A percentile compares a stretch with the other conserved stretches of the same genome.
Conservation (phyloP, 164 flowering plant genomes). For the Tetrastigma voinierianum region DNA sequence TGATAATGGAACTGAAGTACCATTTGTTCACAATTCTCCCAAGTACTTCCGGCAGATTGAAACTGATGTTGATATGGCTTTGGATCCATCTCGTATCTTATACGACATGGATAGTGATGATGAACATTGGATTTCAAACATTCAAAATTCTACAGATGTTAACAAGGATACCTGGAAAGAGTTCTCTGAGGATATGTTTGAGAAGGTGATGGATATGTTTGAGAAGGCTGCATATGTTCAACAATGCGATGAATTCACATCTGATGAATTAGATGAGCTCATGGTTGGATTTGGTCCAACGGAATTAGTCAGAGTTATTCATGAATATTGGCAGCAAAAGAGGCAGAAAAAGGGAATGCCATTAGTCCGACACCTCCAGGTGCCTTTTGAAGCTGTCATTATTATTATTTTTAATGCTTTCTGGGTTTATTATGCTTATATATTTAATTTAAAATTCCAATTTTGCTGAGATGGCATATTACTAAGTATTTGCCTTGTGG, state of each 20-base stretch:
- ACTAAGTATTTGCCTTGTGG: too few species aligned
- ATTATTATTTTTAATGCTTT: not conserved
- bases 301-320: slow-evolving; percentile 45
- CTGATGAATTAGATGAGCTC: slow-evolving; percentile 64
- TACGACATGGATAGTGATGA: slow-evolving; percentile 99
- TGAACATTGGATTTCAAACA: slow-evolving; percentile 62
- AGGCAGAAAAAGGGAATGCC: slow-evolving; percentile 78
- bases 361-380: slow-evolving; percentile 94
- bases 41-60: slow-evolving; percentile 74
- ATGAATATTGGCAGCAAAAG: slow-evolving; percentile 79
- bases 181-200: slow-evolving; percentile 73
- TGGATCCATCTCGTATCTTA: slow-evolving; percentile 68
- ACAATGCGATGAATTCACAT: slow-evolving; percentile 57
- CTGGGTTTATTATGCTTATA: not conserved
- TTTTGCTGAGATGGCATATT: too few species aligned
- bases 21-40: slow-evolving; percentile 50
- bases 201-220: slow-evolving; percentile 78
- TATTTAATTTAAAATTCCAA: too few species aligned
- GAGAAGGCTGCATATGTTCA: slow-evolving; percentile 79
- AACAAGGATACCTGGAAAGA: slow-evolving; percentile 19
- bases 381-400: slow-evolving; percentile 15
- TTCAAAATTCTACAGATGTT: slow-evolving; percentile 24
- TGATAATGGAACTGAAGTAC: slow-evolving; percentile 43
- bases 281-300: slow-evolving; percentile 50
- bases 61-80: slow-evolving; percentile 85